Base-by-base conservation (phyloP, 2,329 filamentous ascomycete species). In the Apiospora kogelbergensis region DNA sequence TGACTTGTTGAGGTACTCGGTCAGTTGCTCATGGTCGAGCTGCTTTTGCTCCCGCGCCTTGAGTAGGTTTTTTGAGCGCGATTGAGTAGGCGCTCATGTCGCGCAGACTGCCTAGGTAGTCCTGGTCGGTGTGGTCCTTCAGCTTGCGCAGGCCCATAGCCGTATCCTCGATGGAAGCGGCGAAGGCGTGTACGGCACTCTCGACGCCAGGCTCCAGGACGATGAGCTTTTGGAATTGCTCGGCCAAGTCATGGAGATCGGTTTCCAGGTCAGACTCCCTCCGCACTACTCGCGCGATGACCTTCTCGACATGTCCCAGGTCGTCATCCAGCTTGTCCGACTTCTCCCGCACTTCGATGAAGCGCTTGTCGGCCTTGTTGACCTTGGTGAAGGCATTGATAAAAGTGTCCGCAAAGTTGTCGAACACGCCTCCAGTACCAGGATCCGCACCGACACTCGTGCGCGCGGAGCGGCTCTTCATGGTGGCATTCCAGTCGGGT, bases 371-470 rank as follows among this genome's bases (percentile, higher is more conserved):
- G 7, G 95, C 93, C 80, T 97, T 97, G 84, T 98, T 93, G 1
- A 97, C 91, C 81, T 98, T 99, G 64, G 93, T 95, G 77, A 99
- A 99, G 46, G 94, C 95, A 78, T 98, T 98, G 80, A 99, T 92
- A 78, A 98, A 97, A 44, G 93, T 97, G 79, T 99, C 96, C 48
- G 96, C 94, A 78, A 98, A 94, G 75, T 93, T 95, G 78, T 99
- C 96, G 75, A 99, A 96, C 57, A 98, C 93, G 46, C 94, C 91
- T 15, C 87, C 86, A 33, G 85, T 85, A 15, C 82, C 78, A 73
- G 85, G 75, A 73, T 86, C 76, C 78, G 81, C 81, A 37, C 81
- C 74, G 60, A 83, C 85, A 71, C 90, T 88, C 37, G 85, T 88
- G 63, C 95, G 88, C 66, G 88, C 86, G 13, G 91, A 88, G 64